A percentile compares a stretch with the other conserved stretches of the same genome.
Conservation (phyloP, 805 yeast species). For the Nakazawaea wickerhamii region DNA sequence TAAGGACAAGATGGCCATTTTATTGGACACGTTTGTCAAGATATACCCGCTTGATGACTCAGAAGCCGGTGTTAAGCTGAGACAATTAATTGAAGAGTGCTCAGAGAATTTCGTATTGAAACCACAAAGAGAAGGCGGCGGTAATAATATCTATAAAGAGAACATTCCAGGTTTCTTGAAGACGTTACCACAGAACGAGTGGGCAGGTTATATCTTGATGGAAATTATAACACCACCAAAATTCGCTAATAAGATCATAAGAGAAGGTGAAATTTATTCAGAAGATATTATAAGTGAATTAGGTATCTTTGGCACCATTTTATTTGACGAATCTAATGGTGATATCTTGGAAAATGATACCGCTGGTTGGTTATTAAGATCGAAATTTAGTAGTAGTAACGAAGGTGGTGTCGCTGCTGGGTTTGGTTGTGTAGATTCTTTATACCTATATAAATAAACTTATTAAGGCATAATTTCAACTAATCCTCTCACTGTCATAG, state of each 20-base stretch:
- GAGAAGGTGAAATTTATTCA: conserved; percentile 54
- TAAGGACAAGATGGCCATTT: conserved; percentile 24
- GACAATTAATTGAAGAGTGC: conserved; percentile 54
- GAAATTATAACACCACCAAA: conserved; percentile 81
- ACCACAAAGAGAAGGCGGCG: conserved; percentile 99
- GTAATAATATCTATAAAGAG: conserved; percentile 84
- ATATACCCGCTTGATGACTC: conserved; percentile 83
- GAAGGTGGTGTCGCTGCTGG: conserved; percentile 99
- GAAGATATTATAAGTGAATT: conserved; percentile 85
- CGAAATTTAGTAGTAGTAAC: conserved; percentile 79
- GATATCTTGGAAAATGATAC: conserved; percentile 55
- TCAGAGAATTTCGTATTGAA: conserved; percentile 80
- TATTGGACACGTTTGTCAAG: conserved; percentile 68
- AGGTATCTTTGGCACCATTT: conserved; percentile 81
- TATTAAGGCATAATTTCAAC: conserved; percentile 3
- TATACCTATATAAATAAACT: conserved; percentile 41
- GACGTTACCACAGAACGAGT: conserved; percentile 55
- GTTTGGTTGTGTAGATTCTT: conserved; percentile 91
- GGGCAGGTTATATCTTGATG: conserved; percentile 93
- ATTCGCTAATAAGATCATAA: conserved; percentile 60
- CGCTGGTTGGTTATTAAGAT: conserved; percentile 83
- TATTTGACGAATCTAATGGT: conserved; percentile 65
- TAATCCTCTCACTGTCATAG: conserved; percentile 10
- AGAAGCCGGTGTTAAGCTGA: conserved; percentile 55
- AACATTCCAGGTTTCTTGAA: conserved; percentile 75